Evolutionary conservation across 345 rosid species (phyloP).

Genomic region (Nasturtium officinale): DNA sequence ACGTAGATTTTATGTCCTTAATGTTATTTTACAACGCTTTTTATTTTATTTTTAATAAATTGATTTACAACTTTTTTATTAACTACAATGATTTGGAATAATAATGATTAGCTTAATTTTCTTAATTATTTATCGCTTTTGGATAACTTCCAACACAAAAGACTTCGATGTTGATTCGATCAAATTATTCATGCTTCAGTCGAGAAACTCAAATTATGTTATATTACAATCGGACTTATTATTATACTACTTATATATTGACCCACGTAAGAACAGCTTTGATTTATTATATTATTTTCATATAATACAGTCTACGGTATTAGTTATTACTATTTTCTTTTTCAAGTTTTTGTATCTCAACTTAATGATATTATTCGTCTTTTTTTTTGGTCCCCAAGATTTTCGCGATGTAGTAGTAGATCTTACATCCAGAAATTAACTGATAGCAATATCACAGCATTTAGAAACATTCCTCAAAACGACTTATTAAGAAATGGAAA

Average conservation of each 20-base stretch:
- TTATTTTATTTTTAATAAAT: not conserved
- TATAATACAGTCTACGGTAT: not conserved
- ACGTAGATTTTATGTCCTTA: conserved; percentile 70
- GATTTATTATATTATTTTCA: not conserved
- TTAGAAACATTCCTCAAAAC: not conserved
- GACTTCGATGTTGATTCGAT: conserved; percentile 41
- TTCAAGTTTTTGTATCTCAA: not conserved
- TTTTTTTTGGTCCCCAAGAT: not conserved
- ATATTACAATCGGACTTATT: not conserved
- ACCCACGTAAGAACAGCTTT: conserved; percentile 16
- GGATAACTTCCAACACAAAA: conserved; percentile 37
- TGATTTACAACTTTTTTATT: conserved; percentile 5
- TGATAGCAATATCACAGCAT: not conserved
- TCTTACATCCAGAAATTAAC: conserved; percentile 3
- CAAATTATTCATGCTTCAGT: conserved; percentile 7
- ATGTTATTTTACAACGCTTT: conserved; percentile 34
- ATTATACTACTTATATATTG: conserved; percentile 13
- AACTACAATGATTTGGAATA: conserved; percentile 35
- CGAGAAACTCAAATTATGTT: conserved; percentile 12
- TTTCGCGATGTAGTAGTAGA: not conserved
- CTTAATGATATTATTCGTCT: not conserved
- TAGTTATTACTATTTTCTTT: not conserved
- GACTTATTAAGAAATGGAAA: not conserved
- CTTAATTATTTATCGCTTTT: conserved; percentile 27
- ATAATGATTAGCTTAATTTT: conserved; percentile 16